A percentile compares a stretch with the other conserved stretches of the same genome.
These are phyloP conservation scores for Copromyces sp. DNA, from an alignment of 495 filamentous ascomycete genomes.

Conservation along the genomic window DNA sequence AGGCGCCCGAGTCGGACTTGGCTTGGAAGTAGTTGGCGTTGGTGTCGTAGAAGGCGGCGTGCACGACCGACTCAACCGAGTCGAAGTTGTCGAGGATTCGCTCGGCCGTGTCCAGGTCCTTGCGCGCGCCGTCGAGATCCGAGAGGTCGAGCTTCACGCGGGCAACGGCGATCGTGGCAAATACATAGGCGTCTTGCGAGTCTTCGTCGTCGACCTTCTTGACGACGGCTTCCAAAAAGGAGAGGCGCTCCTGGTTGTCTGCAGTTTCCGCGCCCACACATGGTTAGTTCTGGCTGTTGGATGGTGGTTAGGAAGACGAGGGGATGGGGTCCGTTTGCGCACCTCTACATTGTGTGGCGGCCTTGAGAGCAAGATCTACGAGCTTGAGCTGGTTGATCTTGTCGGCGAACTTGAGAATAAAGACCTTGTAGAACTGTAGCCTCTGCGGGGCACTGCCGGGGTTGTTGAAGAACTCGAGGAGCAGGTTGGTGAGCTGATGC, in stretches of 20 bases:
- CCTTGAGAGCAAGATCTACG: constrained; percentile 76
- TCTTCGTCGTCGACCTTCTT: constrained; percentile 84
- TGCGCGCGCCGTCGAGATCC: constrained; percentile 65
- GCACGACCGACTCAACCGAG: constrained; percentile 89
- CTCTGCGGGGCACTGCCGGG: constrained; percentile 73
- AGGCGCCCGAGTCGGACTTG: constrained; percentile 83
- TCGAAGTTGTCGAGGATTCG: constrained; percentile 84
- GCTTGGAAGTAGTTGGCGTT: constrained; percentile 93
- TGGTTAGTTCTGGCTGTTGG: neutral
- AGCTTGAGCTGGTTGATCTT: constrained; percentile 99
- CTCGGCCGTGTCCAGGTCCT: constrained; percentile 80
- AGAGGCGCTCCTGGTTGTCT: constrained; percentile 83
- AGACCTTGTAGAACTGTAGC: constrained; percentile 82
- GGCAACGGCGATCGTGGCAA: constrained; percentile 83
- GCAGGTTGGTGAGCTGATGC: constrained; percentile 90
- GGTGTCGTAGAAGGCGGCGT: constrained; percentile 92
- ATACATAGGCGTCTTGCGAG: constrained; percentile 94
- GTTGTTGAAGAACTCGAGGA: constrained; percentile 82
- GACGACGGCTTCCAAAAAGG: constrained; percentile 74
- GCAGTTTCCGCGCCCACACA: neutral
- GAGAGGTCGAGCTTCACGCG: constrained; percentile 71
- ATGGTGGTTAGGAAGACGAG: constrained; percentile 3
- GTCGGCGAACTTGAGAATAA: constrained; percentile 90
- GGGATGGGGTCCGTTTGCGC: neutral
- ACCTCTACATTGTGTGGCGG: constrained; percentile 83